A percentile compares a stretch with the other conserved stretches of the same genome.
Evolutionary conservation across 257 asterid species (phyloP).

Genomic region (Handroanthus guayacan): DNA sequence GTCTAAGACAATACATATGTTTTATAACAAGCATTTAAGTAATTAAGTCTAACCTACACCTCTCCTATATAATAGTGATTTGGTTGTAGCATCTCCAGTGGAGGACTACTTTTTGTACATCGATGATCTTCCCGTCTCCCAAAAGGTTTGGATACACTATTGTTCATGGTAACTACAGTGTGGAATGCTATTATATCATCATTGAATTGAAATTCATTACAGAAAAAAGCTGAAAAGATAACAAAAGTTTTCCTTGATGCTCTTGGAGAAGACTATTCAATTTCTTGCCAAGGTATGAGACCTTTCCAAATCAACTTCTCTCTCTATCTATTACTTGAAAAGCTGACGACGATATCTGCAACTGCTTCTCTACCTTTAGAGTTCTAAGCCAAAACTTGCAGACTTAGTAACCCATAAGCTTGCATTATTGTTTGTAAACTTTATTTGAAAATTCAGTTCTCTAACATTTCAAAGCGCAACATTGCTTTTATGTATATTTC

Average conservation of each 20-base stretch:
- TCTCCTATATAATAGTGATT: slow-evolving; percentile 56
- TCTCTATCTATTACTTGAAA: too few species aligned
- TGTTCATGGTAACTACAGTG: slow-evolving; percentile 12
- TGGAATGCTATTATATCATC: slow-evolving; percentile 24
- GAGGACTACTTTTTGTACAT: slow-evolving; percentile 87
- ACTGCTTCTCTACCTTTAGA: not conserved
- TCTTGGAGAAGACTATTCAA: slow-evolving; percentile 91
- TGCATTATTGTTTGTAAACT: too few species aligned
- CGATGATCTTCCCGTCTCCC: slow-evolving; percentile 76
- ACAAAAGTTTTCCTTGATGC: slow-evolving; percentile 79
- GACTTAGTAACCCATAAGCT: too few species aligned
- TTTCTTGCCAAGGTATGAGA: slow-evolving; percentile 77
- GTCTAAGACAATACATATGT: not conserved
- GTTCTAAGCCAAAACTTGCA: too few species aligned
- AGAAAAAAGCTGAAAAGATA: slow-evolving; percentile 76
- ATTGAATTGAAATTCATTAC: slow-evolving; percentile 37
- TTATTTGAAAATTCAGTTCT: too few species aligned
- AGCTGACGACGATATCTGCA: not conserved
- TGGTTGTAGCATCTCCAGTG: slow-evolving; percentile 90
- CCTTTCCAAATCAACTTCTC: not conserved
- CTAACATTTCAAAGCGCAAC: too few species aligned
- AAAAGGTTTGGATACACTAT: slow-evolving; percentile 60
- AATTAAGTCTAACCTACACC: slow-evolving; percentile 13
- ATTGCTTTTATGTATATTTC: not conserved
- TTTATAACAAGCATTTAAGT: not conserved